These are phyloP conservation scores for Pseudopyricularia cyperi DNA, from an alignment of 2,329 filamentous ascomycete genomes.

Conservation along the genomic window DNA sequence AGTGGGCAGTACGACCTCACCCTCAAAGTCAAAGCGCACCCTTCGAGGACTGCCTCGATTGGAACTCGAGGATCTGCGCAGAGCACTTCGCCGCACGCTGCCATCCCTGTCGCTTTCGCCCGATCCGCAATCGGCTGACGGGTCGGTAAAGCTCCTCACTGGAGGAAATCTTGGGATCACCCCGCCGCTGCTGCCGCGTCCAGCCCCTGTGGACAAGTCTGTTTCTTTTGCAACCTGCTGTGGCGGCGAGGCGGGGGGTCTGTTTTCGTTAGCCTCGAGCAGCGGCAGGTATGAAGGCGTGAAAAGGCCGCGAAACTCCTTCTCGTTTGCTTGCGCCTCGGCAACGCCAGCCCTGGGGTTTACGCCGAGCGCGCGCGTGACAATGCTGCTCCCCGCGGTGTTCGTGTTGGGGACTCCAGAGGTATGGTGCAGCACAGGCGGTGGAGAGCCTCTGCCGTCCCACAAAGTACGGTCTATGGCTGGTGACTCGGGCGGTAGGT, in stretches of 20 bases:
- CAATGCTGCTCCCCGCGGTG: neutral
- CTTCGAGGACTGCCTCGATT: conserved; percentile 42
- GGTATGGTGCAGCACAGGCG: conserved; percentile 25
- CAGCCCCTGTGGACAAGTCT: neutral
- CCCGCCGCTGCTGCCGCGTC: neutral
- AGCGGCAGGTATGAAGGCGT: conserved; percentile 50
- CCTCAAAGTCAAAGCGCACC: conserved; percentile 49
- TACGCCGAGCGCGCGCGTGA: neutral
- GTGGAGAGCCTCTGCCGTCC: conserved; percentile 20
- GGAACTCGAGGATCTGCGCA: conserved; percentile 41
- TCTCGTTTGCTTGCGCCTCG: conserved; percentile 40
- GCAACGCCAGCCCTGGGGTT: conserved; percentile 6
- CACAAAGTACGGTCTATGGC: conserved; percentile 7
- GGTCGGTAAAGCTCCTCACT: conserved; percentile 28
- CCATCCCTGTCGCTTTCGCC: conserved; percentile 13
- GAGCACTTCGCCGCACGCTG: conserved; percentile 36
- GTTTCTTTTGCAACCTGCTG: conserved; percentile 7
- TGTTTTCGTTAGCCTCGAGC: conserved; percentile 32
- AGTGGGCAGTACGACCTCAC: conserved; percentile 47
- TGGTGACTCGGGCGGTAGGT: conserved; percentile 6
- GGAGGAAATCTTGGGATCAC: conserved; percentile 9
- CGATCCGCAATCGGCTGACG: conserved; percentile 32
- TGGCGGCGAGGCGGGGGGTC: conserved; percentile 7
- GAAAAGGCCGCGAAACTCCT: conserved; percentile 49
- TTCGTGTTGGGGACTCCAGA: conserved; percentile 19